Evolutionary conservation across 331 rosid species (phyloP).

Genomic region (Malus hybrid): DNA sequence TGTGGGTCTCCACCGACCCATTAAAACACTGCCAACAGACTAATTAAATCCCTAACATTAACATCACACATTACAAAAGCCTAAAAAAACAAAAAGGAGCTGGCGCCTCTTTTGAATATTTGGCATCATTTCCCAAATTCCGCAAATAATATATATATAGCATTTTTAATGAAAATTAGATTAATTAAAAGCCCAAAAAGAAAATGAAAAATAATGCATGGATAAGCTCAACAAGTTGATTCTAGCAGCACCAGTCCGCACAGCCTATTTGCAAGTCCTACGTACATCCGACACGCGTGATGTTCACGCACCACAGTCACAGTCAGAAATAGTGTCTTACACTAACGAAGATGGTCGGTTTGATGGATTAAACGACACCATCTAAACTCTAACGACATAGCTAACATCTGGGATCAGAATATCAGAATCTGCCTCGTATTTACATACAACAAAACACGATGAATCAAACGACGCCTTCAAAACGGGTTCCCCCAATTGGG

Average conservation of each 20-base stretch:
- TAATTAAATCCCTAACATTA: background rate
- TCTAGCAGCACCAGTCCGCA: background rate
- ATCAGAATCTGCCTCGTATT: conserved; percentile 18
- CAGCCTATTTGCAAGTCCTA: background rate
- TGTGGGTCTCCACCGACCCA: background rate
- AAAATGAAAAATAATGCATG: background rate
- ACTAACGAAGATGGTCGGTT: too few species aligned
- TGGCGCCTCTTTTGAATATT: conserved; percentile 51
- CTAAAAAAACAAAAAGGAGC: conserved; percentile 11
- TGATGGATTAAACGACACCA: too few species aligned
- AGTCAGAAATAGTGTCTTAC: background rate
- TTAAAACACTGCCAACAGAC: background rate
- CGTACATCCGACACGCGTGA: conserved; percentile 9
- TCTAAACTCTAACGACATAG: background rate
- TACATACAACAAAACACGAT: conserved; percentile 26
- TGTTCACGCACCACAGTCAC: background rate
- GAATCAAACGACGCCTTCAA: background rate
- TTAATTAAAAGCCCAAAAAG: too few species aligned
- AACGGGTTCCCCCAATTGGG: background rate
- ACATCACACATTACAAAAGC: background rate
- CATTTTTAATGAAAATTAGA: background rate
- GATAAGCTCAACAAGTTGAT: conserved; percentile 7
- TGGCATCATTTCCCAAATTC: conserved; percentile 67
- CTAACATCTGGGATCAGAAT: background rate
- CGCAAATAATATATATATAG: conserved; percentile 4